Evolutionary conservation across 1,139 yeast species (phyloP).

Genomic region (Candida sanyaensis): DNA sequence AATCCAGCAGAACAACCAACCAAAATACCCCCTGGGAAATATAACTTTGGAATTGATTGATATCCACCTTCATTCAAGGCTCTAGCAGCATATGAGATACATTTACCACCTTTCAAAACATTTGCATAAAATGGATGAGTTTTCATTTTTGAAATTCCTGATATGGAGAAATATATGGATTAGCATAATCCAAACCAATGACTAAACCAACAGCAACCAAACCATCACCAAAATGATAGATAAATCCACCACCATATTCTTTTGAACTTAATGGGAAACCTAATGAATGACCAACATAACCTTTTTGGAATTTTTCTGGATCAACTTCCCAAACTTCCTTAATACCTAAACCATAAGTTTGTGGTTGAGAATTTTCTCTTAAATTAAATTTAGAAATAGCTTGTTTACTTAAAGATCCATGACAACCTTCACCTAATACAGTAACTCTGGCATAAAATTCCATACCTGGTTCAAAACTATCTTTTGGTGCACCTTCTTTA

Average conservation of each 20-base stretch:
- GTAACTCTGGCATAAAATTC: slow-evolving; percentile 90
- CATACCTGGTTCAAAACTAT: slow-evolving; percentile 90
- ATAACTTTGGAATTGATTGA: slow-evolving; percentile 85
- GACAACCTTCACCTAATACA: slow-evolving; percentile 94
- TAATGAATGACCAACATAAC: slow-evolving; percentile 83
- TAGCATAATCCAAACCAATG: slow-evolving; percentile 87
- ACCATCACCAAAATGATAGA: slow-evolving; percentile 95
- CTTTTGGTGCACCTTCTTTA: slow-evolving; percentile 73
- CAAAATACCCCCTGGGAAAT: slow-evolving; percentile 93
- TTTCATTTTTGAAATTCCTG: slow-evolving; percentile 94
- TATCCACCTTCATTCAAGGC: slow-evolving; percentile 95
- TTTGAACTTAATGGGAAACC: slow-evolving; percentile 81
- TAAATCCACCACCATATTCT: slow-evolving; percentile 95
- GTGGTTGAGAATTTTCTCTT: slow-evolving; percentile 67
- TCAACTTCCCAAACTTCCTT: slow-evolving; percentile 98
- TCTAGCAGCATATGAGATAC: slow-evolving; percentile 92
- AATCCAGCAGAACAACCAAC: slow-evolving; percentile 97
- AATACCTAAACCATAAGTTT: slow-evolving; percentile 92
- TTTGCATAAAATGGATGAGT: slow-evolving; percentile 83
- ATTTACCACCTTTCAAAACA: slow-evolving; percentile 83
- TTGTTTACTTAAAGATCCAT: slow-evolving; percentile 86
- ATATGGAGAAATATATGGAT: slow-evolving; percentile 94
- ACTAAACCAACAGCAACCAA: slow-evolving; percentile 89
- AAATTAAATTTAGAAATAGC: slow-evolving; percentile 68
- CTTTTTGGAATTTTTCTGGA: slow-evolving; percentile 77